Conservation (phyloP, 495 filamentous ascomycete species). For the Lasiosphaeria miniovina region DNA sequence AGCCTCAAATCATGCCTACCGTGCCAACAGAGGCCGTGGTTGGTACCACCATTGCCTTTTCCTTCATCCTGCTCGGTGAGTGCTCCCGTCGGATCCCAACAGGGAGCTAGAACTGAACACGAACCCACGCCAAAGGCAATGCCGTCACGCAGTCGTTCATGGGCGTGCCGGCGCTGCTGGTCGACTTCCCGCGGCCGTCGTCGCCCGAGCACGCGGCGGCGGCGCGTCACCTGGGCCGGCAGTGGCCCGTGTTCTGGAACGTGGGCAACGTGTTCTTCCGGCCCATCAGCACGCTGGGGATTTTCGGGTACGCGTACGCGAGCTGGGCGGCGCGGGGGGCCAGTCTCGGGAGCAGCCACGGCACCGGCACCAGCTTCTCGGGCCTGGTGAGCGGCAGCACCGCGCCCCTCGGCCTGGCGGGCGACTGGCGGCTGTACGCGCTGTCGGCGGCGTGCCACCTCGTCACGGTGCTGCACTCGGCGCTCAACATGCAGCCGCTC, state of each 20-base stretch:
- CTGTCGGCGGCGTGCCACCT: constrained; percentile 40
- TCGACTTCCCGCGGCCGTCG: constrained; percentile 43
- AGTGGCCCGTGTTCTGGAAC: constrained; percentile 49
- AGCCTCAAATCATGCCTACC: constrained; percentile 6
- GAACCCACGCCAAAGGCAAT: constrained; percentile 37
- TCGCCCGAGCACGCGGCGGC: constrained; percentile 36
- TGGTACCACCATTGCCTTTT: constrained; percentile 39
- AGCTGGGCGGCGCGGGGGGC: constrained; percentile 24
- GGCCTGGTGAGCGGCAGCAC: not conserved
- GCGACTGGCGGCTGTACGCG: constrained; percentile 42
- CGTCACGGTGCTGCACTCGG: constrained; percentile 44
- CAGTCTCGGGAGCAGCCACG: not conserved
- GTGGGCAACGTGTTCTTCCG: constrained; percentile 50
- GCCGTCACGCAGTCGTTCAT: constrained; percentile 52
- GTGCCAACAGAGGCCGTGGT: constrained; percentile 29
- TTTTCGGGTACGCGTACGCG: constrained; percentile 45
- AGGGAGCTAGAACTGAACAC: not conserved
- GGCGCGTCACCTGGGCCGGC: constrained; percentile 40
- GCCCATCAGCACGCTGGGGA: constrained; percentile 45
- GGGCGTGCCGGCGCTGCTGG: constrained; percentile 46
- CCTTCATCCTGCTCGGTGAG: constrained; percentile 46
- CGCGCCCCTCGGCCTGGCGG: not conserved
- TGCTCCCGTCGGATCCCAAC: not conserved
- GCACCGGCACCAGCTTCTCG: constrained; percentile 4
- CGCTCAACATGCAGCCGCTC: constrained; percentile 50